Evolutionary conservation across 2,329 filamentous ascomycete genomes (phyloP).

Genomic region (Fusarium staphyleae): DNA sequence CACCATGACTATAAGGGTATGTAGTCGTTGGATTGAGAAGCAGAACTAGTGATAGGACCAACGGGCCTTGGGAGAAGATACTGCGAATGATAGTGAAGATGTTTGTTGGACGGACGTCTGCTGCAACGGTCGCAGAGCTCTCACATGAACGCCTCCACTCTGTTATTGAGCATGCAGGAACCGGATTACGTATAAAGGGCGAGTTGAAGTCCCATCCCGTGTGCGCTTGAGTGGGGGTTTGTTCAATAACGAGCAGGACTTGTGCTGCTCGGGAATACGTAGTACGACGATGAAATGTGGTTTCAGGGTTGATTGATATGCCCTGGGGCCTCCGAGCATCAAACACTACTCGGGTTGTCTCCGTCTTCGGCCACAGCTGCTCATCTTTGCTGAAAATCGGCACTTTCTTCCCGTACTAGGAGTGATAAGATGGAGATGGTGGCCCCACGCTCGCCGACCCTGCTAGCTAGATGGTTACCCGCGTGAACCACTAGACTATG

Average conservation of each 20-base stretch:
- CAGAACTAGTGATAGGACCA: conserved; percentile 4
- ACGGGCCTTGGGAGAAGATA: background rate
- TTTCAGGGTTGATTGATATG: background rate
- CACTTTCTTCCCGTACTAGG: conserved; percentile 20
- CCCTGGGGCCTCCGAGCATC: background rate
- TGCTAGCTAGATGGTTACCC: background rate
- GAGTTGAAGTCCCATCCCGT: conserved; percentile 5
- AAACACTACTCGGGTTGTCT: conserved; percentile 30
- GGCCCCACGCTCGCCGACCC: conserved; percentile 25
- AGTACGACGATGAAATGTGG: background rate
- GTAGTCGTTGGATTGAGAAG: background rate
- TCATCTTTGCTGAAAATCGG: conserved; percentile 22
- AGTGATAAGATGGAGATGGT: conserved; percentile 6
- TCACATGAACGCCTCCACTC: conserved; percentile 33
- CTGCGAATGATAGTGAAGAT: conserved; percentile 15
- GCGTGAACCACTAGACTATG: background rate
- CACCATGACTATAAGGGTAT: conserved; percentile 17
- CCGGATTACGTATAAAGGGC: conserved; percentile 36
- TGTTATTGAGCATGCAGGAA: conserved; percentile 27
- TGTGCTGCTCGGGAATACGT: background rate
- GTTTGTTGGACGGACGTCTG: conserved; percentile 2
- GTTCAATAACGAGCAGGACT: background rate
- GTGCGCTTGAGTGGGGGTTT: conserved; percentile 22
- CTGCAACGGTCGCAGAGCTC: conserved; percentile 1
- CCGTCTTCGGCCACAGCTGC: conserved; percentile 6